Conservation (phyloP, 129 eudicot species). For the Saussurea involucrata region DNA sequence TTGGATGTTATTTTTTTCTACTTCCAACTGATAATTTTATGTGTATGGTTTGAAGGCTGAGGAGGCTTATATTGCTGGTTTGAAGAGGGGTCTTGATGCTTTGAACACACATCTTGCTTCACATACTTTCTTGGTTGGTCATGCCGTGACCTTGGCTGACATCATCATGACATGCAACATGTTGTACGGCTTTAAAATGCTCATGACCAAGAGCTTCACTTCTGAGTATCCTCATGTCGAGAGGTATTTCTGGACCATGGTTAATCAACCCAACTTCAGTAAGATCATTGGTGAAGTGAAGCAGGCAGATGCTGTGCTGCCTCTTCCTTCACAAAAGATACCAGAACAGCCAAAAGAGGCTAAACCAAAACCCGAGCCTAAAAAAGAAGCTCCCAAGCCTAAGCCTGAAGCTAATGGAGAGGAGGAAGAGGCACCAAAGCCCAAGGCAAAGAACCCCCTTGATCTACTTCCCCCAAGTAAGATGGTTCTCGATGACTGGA, state of each 20-base stretch:
- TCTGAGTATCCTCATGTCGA: constrained; percentile 91
- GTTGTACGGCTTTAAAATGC: constrained; percentile 31
- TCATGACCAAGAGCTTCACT: constrained; percentile 74
- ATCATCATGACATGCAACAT: constrained; percentile 61
- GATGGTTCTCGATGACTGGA: constrained; percentile 97
- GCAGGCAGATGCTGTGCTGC: constrained; percentile 56
- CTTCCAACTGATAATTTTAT: neutral
- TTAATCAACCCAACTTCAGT: constrained; percentile 76
- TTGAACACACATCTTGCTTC: constrained; percentile 62
- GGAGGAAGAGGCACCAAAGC: constrained; percentile 96
- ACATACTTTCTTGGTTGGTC: constrained; percentile 57
- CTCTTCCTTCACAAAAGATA: constrained; percentile 59
- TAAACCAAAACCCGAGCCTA: constrained; percentile 52
- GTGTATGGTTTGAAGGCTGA: constrained; percentile 51
- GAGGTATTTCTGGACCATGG: constrained; percentile 96
- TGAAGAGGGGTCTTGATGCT: constrained; percentile 73
- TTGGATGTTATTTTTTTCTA: neutral
- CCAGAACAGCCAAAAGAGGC: constrained; percentile 55
- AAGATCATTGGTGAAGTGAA: constrained; percentile 63
- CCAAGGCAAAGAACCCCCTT: constrained; percentile 92
- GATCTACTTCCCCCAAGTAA: constrained; percentile 88
- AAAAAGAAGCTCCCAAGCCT: constrained; percentile 59
- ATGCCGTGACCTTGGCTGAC: constrained; percentile 62
- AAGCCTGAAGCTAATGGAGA: constrained; percentile 46
- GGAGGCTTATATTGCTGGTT: constrained; percentile 57